Evolutionary conservation across 176 grass and related monocot species (phyloP), one percentile per base, ranked within the genome.

Genomic region (Pontederia crassipes): DNA sequence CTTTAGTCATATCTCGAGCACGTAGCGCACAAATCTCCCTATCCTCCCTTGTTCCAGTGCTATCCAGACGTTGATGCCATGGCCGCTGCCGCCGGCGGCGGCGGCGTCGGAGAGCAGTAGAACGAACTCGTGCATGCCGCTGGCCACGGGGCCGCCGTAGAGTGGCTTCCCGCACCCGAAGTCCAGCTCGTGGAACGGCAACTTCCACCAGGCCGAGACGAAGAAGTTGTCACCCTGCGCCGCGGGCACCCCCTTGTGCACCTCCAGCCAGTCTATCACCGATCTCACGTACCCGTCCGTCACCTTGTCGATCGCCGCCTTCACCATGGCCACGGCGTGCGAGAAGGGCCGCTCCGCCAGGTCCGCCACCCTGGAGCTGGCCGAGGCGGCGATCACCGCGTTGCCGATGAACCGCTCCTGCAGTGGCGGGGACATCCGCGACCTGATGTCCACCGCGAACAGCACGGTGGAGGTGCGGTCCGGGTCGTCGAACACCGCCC

Each of bases 151-250:
- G 45, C 80, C 80, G 20, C 67, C 74, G 52, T 77, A 77, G 2
- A 82, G 29, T 15, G 80, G 74, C 55, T 61, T 82, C 35, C 80
- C 80, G 32, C 55, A 73, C 40, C 80, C 80, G 32, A 82, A 73
- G 66, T 77, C 74, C 74, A 82, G 45, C 61, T 77, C 80, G 58
- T 82, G 74, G 50, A 82, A 82, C 9, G 80, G 68, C 65, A 82
- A 48, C 57, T 77, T 82, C 80, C 80, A 82, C 80, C 80, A 82
- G 32, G 80, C 80, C 59, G 74, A 73, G 48, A 77, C 61, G 48
- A 77, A 67, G 66, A 82, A 82, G 20, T 64, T 81, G 6, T 69
- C 68, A 71, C 72, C 47, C 46, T 61, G 11, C 29, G 54, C 55
- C 16, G 80, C 49, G 1, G 80, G 80, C 55, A 72, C 62, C 15